Evolutionary conservation across 139 green algal species (phyloP).

Genomic region (Chlorella sp.): DNA sequence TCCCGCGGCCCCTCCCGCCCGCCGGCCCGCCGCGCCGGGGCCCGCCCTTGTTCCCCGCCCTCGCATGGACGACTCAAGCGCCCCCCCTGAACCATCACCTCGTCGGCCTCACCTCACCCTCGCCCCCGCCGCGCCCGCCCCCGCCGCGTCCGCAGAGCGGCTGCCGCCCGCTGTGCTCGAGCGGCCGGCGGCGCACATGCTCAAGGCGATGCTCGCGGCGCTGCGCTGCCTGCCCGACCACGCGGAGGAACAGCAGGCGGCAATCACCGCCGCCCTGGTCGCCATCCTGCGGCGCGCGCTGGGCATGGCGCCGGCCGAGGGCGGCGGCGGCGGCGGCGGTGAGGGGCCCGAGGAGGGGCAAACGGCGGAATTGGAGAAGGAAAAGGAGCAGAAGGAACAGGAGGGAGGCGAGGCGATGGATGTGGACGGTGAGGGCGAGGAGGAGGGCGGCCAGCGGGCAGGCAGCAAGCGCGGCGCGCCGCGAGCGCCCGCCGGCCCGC

Average conservation of each 20-base stretch:
- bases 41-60: too few species aligned
- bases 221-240: slow-evolving; percentile 75
- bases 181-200: slow-evolving; percentile 35
- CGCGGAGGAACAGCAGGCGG: slow-evolving; percentile 18
- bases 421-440: slow-evolving; percentile 1
- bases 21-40: too few species aligned
- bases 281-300: not conserved
- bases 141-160: not conserved
- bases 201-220: slow-evolving; percentile 75
- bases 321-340: too few species aligned
- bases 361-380: not conserved
- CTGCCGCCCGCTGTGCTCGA: slow-evolving; percentile 56
- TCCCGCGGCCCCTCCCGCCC: too few species aligned
- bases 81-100: not conserved
- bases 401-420: not conserved
- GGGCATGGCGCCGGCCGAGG: too few species aligned
- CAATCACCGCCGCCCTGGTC: not conserved
- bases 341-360: too few species aligned
- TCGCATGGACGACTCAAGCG: too few species aligned
- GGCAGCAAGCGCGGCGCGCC: too few species aligned
- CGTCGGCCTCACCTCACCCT: not conserved
- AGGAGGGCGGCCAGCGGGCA: too few species aligned
- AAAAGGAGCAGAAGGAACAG: not conserved
- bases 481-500: too few species aligned
- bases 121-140: too few species aligned